Conservation (phyloP, 2,329 filamentous ascomycete species). For the Rhytidhysteron rufulum region DNA sequence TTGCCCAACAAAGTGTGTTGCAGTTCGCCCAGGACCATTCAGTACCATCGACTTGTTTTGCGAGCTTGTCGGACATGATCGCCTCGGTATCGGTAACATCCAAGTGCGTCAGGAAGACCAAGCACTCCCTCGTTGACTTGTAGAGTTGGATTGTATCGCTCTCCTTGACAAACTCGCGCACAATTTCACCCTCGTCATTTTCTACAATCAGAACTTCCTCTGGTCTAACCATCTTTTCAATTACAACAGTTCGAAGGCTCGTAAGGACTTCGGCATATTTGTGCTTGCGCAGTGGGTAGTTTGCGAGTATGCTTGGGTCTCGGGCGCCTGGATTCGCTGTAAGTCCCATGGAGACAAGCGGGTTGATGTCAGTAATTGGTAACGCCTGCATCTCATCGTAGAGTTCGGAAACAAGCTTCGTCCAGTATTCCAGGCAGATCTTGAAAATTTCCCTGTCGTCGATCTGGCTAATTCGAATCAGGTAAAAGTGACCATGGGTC, state of each 20-base stretch:
- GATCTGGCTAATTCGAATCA: constrained; percentile 97
- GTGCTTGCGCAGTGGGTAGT: constrained; percentile 93
- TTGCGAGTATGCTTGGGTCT: constrained; percentile 78
- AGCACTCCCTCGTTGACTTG: constrained; percentile 95
- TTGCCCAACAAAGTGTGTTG: constrained; percentile 99
- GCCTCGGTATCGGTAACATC: constrained; percentile 96
- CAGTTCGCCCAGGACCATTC: constrained; percentile 99
- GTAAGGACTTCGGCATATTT: constrained; percentile 94
- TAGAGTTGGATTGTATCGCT: constrained; percentile 98
- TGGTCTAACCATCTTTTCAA: constrained; percentile 98
- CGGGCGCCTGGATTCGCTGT: constrained; percentile 73
- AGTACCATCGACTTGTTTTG: constrained; percentile 86
- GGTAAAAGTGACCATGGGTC: constrained; percentile 93
- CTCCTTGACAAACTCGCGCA: constrained; percentile 98
- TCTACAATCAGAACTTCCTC: constrained; percentile 99
- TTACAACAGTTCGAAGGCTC: constrained; percentile 95
- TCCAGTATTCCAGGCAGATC: constrained; percentile 98
- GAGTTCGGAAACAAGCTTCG: constrained; percentile 93
- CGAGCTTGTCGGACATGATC: constrained; percentile 98
- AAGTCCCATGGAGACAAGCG: constrained; percentile 74
- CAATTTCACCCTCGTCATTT: constrained; percentile 98
- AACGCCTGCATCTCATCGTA: constrained; percentile 99
- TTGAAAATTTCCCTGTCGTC: constrained; percentile 99
- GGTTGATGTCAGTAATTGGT: constrained; percentile 88
- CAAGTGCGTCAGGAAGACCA: constrained; percentile 95